A percentile compares a stretch with the other conserved stretches of the same genome.
These are phyloP conservation scores for Pichia terricola DNA, from an alignment of 1,139 yeast species.

Conservation along the genomic window DNA sequence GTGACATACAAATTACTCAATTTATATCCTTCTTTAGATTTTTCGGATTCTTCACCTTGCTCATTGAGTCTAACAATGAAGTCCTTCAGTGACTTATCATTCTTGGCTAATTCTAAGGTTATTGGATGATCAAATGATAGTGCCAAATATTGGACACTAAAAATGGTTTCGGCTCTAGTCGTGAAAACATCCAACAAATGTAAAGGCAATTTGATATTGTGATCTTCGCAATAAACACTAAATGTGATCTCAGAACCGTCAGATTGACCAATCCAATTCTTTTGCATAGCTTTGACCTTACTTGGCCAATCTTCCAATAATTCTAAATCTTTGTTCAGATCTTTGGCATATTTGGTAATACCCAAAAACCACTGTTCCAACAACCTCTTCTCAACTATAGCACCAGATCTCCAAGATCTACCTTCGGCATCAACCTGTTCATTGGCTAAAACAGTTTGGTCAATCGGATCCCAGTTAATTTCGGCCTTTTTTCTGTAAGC, in stretches of 20 bases:
- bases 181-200: slow-evolving; percentile 52
- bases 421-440: slow-evolving; percentile 94
- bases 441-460: slow-evolving; percentile 86
- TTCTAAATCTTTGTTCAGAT: slow-evolving; percentile 52
- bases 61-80: slow-evolving; percentile 36
- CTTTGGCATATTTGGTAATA: slow-evolving; percentile 71
- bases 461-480: slow-evolving; percentile 97
- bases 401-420: slow-evolving; percentile 94
- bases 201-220: slow-evolving; percentile 10
- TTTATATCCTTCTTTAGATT: slow-evolving; percentile 49
- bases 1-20: slow-evolving; percentile 38
- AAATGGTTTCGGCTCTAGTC: slow-evolving; percentile 82
- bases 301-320: slow-evolving; percentile 70
- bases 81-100: slow-evolving; percentile 31
- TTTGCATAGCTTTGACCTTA: slow-evolving; percentile 83
- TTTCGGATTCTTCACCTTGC: slow-evolving; percentile 26
- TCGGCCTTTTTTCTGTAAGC: slow-evolving; percentile 83
- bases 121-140: slow-evolving; percentile 64
- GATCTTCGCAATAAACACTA: slow-evolving; percentile 8
- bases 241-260: slow-evolving; percentile 66
- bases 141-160: slow-evolving; percentile 76
- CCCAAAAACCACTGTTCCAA: slow-evolving; percentile 91
- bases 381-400: slow-evolving; percentile 70
- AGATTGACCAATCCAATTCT: slow-evolving; percentile 88
- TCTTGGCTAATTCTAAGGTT: slow-evolving; percentile 29